phyloP scores from a whole-genome alignment of 108 stramenopile genomes.

The Cyclotella sp. region DNA sequence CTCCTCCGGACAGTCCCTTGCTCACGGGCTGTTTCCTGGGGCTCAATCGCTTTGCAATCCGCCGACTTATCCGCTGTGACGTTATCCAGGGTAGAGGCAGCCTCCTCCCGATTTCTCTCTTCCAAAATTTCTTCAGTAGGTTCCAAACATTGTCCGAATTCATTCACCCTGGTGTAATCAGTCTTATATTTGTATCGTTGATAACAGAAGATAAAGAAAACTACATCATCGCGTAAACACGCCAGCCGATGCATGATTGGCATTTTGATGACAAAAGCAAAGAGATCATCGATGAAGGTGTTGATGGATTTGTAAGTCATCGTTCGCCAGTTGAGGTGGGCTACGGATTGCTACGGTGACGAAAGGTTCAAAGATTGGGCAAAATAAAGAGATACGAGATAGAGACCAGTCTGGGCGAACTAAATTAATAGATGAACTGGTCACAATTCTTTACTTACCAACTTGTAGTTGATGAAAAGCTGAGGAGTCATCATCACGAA shows the following conservation, averaged over 20 bases:
- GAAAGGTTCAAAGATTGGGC: no score
- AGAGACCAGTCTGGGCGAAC: not conserved
- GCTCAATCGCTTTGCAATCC: not conserved
- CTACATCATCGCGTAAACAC: constrained; percentile 86
- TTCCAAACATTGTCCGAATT: constrained; percentile 64
- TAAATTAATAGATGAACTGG: no score
- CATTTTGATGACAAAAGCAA: constrained; percentile 90
- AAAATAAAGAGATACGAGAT: not conserved
- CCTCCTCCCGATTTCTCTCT: not conserved
- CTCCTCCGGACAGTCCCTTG: not conserved
- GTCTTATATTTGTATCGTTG: constrained; percentile 85
- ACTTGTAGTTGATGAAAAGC: constrained; percentile 93
- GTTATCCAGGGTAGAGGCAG: not conserved
- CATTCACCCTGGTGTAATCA: constrained; percentile 69
- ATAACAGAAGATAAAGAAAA: constrained; percentile 89
- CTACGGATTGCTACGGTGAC: constrained; percentile 62
- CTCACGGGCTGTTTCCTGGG: not conserved
- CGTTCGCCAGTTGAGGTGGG: constrained; percentile 87
- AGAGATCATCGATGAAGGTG: constrained; percentile 92
- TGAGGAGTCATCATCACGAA: constrained; percentile 95
- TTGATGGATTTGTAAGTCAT: constrained; percentile 89
- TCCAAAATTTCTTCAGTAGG: constrained; percentile 53
- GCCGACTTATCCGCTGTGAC: not conserved
- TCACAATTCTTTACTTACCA: constrained; percentile 21
- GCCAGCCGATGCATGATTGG: constrained; percentile 90